Conservation (phyloP, 257 asterid species). For the Solanum medicagineum region DNA sequence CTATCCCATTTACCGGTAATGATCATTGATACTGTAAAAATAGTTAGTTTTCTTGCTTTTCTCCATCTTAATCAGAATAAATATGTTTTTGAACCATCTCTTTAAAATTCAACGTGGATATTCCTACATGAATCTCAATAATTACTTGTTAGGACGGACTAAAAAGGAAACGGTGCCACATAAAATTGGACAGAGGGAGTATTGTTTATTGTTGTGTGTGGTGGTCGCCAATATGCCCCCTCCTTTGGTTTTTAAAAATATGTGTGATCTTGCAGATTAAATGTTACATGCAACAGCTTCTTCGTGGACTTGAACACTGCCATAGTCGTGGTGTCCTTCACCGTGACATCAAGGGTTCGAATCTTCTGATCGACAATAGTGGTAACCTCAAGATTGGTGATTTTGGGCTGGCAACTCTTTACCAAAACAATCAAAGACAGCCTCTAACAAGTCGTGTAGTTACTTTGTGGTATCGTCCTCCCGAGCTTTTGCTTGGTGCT, state of each 20-base stretch:
- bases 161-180: neutral
- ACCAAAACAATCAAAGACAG: conserved; percentile 46
- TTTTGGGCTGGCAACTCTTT: conserved; percentile 87
- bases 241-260: neutral
- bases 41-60: too few relatives aligned
- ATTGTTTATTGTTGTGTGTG: neutral
- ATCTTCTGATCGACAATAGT: conserved; percentile 64
- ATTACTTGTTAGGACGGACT: too few relatives aligned
- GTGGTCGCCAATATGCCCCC: neutral
- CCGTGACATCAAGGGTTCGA: conserved; percentile 90
- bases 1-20: too few relatives aligned
- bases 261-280: conserved; percentile 41
- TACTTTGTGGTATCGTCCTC: conserved; percentile 96
- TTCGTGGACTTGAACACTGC: conserved; percentile 84
- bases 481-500: conserved; percentile 92
- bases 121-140: too few relatives aligned
- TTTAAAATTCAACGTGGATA: too few relatives aligned
- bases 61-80: too few relatives aligned
- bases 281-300: conserved; percentile 84
- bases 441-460: conserved; percentile 92
- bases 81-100: too few relatives aligned
- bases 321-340: conserved; percentile 82
- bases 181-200: too few relatives aligned
- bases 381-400: conserved; percentile 90
- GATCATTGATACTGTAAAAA: too few relatives aligned